Evolutionary conservation across 495 filamentous ascomycete species (phyloP), one percentile per base, ranked within the genome.

Genomic region (Xylaria acuta): DNA sequence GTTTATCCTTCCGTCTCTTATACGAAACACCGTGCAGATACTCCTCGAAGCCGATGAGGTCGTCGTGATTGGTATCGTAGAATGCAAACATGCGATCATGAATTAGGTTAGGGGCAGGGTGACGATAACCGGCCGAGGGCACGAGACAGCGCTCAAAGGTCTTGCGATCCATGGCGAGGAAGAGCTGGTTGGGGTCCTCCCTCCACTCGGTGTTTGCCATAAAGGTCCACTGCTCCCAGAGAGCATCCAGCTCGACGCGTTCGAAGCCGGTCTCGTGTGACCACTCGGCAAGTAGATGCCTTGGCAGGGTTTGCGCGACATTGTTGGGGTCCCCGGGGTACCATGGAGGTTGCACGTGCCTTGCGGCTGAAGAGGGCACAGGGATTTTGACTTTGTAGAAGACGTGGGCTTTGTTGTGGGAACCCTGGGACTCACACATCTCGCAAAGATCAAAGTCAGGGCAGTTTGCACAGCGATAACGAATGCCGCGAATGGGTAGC

Each of bases 31-130:
- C 96, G 47, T 89, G 88, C 34, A 97, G 79, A 77, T 98, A 98
- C 75, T 98, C 97, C 65, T 92, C 89, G 75, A 98, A 98, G n/a
- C 93, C 92, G 75, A 99, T 97, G 12, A 97, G 82, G 11, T 92
- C 93, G 76, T 98, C 93, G 41, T 88, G 85, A 76, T 98, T 93
- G 51, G 90, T 92, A 76, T 98, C 97, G 80, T 97, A 99, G 80
- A 97, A 98, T 41, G 92, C 89, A 82, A 99, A 99, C 88, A 97
- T 93, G 69, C 96, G 92, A 82, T 98, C 95, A 76, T 97, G 95
- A 54, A 98, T 92, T 3, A 97, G 86, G 80, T 95, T 97, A 6
- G 95, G 94, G 6, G 92, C 87, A 12, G 91, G 89, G 18, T 92
- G 91, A 40, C 91, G 86, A 70, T 88, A 87, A n/a, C 92, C 90